phyloP scores from a whole-genome alignment of 148 eudicot species.

The Chenopodium formosanum region DNA sequence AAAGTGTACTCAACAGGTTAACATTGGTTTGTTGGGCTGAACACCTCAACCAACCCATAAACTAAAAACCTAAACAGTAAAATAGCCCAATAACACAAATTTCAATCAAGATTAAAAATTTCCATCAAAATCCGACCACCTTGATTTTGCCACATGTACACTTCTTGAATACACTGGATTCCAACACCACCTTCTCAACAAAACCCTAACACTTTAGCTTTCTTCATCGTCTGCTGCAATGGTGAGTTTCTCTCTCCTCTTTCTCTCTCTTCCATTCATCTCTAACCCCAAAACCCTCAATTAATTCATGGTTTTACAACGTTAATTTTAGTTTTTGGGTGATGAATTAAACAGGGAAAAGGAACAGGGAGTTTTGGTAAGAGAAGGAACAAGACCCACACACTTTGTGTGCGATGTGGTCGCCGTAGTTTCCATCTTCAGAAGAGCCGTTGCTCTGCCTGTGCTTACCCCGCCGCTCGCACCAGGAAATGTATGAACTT shows the following conservation, averaged over 20 bases:
- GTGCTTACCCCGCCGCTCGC: constrained; percentile 86
- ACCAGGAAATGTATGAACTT: constrained; percentile 55
- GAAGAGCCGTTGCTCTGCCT: constrained; percentile 86
- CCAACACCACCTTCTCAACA: neutral
- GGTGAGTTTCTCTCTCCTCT: neutral
- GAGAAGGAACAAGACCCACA: constrained; percentile 95
- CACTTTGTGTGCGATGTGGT: constrained; percentile 81
- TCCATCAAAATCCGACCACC: no score
- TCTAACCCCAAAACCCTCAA: neutral
- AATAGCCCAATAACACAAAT: no score
- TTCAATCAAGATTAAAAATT: no score
- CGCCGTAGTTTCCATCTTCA: constrained; percentile 91
- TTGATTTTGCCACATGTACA: no score
- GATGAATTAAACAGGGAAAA: constrained; percentile 35
- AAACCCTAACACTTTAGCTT: neutral
- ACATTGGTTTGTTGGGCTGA: no score
- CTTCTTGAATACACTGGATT: no score
- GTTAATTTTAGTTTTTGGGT: neutral
- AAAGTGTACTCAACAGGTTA: no score
- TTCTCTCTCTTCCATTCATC: neutral
- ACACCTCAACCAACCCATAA: no score
- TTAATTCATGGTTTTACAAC: neutral
- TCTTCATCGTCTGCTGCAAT: constrained; percentile 5
- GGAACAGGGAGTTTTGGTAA: constrained; percentile 91
- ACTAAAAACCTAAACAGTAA: no score